phyloP scores from a whole-genome alignment of 306 rosid genomes.

The Ochetophila trinervis region DNA sequence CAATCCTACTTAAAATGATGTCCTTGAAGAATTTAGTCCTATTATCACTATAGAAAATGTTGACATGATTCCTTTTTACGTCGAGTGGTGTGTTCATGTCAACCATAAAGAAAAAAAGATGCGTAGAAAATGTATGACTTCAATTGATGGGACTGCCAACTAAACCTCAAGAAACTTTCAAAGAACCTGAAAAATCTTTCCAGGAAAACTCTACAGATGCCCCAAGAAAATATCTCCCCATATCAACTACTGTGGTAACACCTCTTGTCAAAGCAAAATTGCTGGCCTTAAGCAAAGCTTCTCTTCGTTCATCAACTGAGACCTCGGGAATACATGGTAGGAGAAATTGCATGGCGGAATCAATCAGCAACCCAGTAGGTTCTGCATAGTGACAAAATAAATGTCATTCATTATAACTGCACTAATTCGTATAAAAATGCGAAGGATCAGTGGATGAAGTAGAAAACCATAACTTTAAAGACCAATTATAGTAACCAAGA shows the following conservation, averaged over 20 bases:
- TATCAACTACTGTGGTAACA: constrained; percentile 83
- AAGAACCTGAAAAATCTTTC: constrained; percentile 84
- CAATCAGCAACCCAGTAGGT: constrained; percentile 74
- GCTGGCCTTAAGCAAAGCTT: constrained; percentile 73
- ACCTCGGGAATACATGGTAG: constrained; percentile 53
- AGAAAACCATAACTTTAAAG: too few relatives aligned
- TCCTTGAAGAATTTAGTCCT: background rate
- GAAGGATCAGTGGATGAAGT: background rate
- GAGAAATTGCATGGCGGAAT: constrained; percentile 59
- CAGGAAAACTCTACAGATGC: constrained; percentile 52
- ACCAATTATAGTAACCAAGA: too few relatives aligned
- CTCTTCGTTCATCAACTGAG: constrained; percentile 69
- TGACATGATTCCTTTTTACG: background rate
- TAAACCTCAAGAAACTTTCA: constrained; percentile 9
- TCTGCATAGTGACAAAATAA: constrained; percentile 42
- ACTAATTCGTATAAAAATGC: constrained; percentile 7
- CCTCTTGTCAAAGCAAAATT: constrained; percentile 60
- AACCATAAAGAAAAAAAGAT: background rate
- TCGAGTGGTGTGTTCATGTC: background rate
- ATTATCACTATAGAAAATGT: constrained; percentile 4
- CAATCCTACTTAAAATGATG: background rate
- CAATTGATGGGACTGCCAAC: constrained; percentile 14
- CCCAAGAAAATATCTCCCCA: constrained; percentile 82
- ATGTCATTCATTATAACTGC: constrained; percentile 7
- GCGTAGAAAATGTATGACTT: background rate